Percentiles rank a stretch among this genome's conserved stretches.
Conservation (phyloP, 2,329 filamentous ascomycete genomes). For the Emergomyces orientalis region DNA sequence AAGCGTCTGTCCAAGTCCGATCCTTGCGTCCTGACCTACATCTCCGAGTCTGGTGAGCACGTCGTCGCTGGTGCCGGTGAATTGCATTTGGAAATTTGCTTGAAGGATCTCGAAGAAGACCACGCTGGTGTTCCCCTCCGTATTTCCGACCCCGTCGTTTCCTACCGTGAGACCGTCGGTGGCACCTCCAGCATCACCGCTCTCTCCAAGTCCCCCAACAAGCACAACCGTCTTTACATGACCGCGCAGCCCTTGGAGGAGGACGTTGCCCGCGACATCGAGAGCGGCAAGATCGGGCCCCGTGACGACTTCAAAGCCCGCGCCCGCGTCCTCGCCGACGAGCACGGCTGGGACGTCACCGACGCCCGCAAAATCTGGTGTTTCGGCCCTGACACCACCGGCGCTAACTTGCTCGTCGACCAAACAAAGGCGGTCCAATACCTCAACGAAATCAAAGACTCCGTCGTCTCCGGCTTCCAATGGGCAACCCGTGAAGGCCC, state of each 20-base stretch:
- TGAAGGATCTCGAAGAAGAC: slow-evolving; percentile 99
- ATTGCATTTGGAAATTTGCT: slow-evolving; percentile 98
- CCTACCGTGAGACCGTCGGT: slow-evolving; percentile 94
- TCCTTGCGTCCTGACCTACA: slow-evolving; percentile 88
- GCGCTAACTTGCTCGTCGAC: slow-evolving; percentile 97
- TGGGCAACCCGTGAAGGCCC: slow-evolving; percentile 98
- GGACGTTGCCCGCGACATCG: slow-evolving; percentile 84
- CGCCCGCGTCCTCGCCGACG: slow-evolving; percentile 90
- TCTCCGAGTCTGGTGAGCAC: slow-evolving; percentile 93
- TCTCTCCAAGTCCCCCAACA: slow-evolving; percentile 99
- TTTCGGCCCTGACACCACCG: slow-evolving; percentile 95
- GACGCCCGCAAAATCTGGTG: slow-evolving; percentile 99
- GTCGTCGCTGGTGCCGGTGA: slow-evolving; percentile 98
- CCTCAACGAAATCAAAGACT: slow-evolving; percentile 99
- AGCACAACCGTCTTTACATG: slow-evolving; percentile 99
- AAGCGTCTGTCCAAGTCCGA: slow-evolving; percentile 99
- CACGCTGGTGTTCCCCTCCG: slow-evolving; percentile 97
- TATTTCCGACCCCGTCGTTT: slow-evolving; percentile 95
- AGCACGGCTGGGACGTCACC: slow-evolving; percentile 98
- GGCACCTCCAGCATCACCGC: slow-evolving; percentile 85
- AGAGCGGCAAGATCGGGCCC: slow-evolving; percentile 80
- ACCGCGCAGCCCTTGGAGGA: slow-evolving; percentile 81
- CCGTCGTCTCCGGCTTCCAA: slow-evolving; percentile 98
- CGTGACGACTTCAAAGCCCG: slow-evolving; percentile 99
- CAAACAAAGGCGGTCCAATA: slow-evolving; percentile 99